Percentiles rank a stretch among this genome's conserved stretches.
Conservation (phyloP, 345 rosid species). For the Eucalyptus leucophloia region DNA sequence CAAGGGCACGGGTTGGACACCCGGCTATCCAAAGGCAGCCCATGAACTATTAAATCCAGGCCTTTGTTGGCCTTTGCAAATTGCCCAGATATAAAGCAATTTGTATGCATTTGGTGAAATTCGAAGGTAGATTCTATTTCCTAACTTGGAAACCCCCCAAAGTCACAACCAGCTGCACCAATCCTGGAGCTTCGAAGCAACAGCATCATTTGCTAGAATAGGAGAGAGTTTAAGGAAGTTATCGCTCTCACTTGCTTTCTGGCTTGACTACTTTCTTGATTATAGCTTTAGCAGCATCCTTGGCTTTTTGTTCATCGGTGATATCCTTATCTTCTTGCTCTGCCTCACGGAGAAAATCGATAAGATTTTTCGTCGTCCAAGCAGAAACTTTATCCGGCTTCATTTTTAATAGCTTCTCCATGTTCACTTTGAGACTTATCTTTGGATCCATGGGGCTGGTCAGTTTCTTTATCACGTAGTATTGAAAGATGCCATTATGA, state of each 20-base stretch:
- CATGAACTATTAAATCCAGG: background rate
- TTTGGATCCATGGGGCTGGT: background rate
- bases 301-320: slow-evolving; percentile 49
- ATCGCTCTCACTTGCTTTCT: slow-evolving; percentile 24
- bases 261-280: slow-evolving; percentile 38
- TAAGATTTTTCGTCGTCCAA: slow-evolving; percentile 4
- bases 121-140: fast-evolving
- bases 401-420: slow-evolving; percentile 39
- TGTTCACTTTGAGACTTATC: slow-evolving; percentile 17
- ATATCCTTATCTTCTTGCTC: slow-evolving; percentile 31
- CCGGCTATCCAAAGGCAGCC: background rate
- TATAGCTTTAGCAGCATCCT: slow-evolving; percentile 39
- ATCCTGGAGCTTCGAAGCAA: background rate
- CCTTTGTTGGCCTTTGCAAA: background rate
- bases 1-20: background rate
- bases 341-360: slow-evolving; percentile 1
- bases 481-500: slow-evolving; percentile 47
- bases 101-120: background rate
- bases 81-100: no score
- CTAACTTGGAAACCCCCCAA: background rate
- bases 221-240: background rate
- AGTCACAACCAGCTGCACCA: background rate
- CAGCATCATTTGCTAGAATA: background rate
- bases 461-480: slow-evolving; percentile 28
- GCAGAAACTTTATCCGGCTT: slow-evolving; percentile 37